phyloP scores from a whole-genome alignment of 2,329 filamentous ascomycete species.

The Penicillium hesseltinei region DNA sequence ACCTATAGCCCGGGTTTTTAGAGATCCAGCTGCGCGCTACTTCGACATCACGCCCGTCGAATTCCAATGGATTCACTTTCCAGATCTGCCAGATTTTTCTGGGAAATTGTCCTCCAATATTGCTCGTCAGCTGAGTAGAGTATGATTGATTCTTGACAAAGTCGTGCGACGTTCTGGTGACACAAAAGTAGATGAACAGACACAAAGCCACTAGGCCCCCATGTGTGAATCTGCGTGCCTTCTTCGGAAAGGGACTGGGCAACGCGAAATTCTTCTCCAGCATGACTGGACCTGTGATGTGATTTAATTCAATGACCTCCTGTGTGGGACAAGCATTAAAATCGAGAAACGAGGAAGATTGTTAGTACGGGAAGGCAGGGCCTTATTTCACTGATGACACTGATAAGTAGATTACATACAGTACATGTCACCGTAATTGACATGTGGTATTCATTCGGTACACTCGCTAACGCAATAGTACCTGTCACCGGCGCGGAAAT shows the following conservation, averaged over 20 bases:
- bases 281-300: conserved; percentile 2
- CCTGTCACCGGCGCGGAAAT: neutral
- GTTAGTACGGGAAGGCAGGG: neutral
- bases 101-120: conserved; percentile 47
- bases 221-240: conserved; percentile 8
- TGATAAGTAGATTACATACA: neutral
- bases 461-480: neutral
- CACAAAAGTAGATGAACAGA: conserved; percentile 2
- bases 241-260: conserved; percentile 3
- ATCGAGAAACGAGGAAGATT: conserved; percentile 45
- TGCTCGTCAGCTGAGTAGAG: neutral
- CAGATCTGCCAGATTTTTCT: conserved; percentile 76
- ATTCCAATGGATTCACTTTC: conserved; percentile 67
- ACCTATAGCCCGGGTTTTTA: conserved; percentile 65
- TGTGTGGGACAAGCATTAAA: conserved; percentile 54
- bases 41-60: conserved; percentile 62
- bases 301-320: neutral
- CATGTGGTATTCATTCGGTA: neutral
- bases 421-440: conserved; percentile 1
- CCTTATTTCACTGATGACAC: neutral
- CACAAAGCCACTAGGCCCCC: conserved; percentile 3
- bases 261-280: conserved; percentile 3
- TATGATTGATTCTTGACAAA: neutral
- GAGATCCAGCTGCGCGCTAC: conserved; percentile 63
- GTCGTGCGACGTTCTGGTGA: neutral